phyloP scores from a whole-genome alignment of 2,329 filamentous ascomycete genomes.

The Leptographium procerum region DNA sequence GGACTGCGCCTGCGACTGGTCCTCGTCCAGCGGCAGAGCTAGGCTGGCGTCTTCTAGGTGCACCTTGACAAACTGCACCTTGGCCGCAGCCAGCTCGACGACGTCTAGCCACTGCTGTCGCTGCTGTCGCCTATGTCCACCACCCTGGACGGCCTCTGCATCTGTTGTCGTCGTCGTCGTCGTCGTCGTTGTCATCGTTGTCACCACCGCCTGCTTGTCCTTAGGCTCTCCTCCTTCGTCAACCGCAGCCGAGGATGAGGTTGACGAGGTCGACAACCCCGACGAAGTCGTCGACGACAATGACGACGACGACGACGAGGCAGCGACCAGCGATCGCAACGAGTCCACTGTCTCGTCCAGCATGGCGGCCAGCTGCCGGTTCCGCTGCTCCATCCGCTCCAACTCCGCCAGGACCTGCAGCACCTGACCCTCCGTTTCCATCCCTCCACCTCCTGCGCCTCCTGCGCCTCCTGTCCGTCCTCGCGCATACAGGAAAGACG shows the following conservation, averaged over 20 bases:
- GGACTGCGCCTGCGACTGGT: no score
- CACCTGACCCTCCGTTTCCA: neutral
- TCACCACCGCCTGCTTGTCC: neutral
- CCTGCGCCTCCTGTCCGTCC: neutral
- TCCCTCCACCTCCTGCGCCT: neutral
- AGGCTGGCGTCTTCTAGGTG: conserved; percentile 43
- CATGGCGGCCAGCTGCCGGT: conserved; percentile 54
- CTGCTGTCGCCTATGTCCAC: no score
- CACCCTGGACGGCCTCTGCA: conserved; percentile 20
- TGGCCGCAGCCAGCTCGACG: conserved; percentile 49
- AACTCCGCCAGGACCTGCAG: conserved; percentile 15
- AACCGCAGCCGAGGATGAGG: no score
- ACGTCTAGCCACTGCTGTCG: conserved; percentile 39
- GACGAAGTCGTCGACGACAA: no score
- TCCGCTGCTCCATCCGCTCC: conserved; percentile 45
- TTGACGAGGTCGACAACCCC: no score
- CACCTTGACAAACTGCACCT: conserved; percentile 52
- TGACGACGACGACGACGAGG: no score
- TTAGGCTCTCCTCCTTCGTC: conserved; percentile 21
- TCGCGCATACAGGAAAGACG: no score
- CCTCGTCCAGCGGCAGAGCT: conserved; percentile 12
- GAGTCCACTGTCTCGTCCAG: conserved; percentile 54
- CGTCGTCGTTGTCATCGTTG: conserved; percentile 26
- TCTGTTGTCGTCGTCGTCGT: neutral
- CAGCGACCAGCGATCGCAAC: conserved; percentile 51